Percentiles rank a stretch among this genome's conserved stretches.
These are phyloP conservation scores for Pleurozium schreberi DNA, from an alignment of 225 moss, liverwort and hornwort species.

Conservation along the genomic window DNA sequence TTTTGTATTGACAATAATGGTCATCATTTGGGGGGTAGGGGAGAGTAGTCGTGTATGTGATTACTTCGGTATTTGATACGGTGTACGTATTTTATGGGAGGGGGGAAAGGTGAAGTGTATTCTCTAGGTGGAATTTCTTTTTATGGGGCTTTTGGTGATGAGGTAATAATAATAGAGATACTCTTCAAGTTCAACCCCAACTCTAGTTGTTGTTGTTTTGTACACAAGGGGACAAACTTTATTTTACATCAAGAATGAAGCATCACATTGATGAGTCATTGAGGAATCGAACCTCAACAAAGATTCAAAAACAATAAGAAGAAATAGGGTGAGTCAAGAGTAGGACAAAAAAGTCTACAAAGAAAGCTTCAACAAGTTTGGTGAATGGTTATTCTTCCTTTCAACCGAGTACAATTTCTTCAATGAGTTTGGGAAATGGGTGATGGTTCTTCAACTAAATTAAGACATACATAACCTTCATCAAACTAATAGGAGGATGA, in stretches of 20 bases:
- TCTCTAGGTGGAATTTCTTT: neutral
- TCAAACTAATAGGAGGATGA: rapidly evolving
- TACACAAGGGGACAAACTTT: neutral
- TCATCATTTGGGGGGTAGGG: neutral
- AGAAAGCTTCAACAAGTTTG: neutral
- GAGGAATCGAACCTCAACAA: neutral
- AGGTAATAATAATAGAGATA: neutral
- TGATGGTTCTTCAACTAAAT: rapidly evolving
- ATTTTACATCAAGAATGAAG: neutral
- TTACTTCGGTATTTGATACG: neutral
- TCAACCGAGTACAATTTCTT: neutral
- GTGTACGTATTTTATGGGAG: neutral
- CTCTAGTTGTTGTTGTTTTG: neutral
- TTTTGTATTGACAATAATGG: neutral
- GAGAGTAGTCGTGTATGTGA: too few relatives aligned
- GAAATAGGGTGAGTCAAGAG: neutral
- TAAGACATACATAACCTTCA: neutral
- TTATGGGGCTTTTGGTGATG: neutral
- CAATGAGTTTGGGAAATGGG: rapidly evolving
- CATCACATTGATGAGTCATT: neutral
- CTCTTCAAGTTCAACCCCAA: neutral
- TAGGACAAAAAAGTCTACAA: too few relatives aligned
- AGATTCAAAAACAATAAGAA: neutral
- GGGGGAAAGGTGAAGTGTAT: neutral
- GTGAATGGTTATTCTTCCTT: neutral